Conservation (phyloP, 805 yeast species). For the Candida multigemmis region DNA sequence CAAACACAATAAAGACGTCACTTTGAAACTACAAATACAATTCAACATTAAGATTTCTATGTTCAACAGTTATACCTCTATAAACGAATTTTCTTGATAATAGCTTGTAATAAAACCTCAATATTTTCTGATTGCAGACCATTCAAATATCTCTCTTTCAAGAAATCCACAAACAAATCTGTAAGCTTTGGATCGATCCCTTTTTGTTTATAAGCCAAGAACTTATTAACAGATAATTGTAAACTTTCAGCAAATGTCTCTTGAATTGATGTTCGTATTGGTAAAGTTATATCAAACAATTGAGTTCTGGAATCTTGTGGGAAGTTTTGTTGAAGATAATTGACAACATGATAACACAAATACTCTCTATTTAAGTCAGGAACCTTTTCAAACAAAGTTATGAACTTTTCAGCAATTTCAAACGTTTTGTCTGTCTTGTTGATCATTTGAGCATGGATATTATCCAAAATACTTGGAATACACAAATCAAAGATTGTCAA, state of each 20-base stretch:
- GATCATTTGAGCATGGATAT: constrained; percentile 15
- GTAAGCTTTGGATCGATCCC: constrained; percentile 20
- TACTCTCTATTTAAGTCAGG: constrained; percentile 60
- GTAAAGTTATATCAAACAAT: constrained; percentile 52
- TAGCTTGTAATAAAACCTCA: constrained; percentile 26
- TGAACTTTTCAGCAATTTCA: constrained; percentile 29
- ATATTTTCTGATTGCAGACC: constrained; percentile 11
- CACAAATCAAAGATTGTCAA: constrained; percentile 30
- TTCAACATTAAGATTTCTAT: no score
- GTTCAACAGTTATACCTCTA: no score
- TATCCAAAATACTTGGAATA: no score
- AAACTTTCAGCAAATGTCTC: constrained; percentile 46
- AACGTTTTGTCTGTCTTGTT: constrained; percentile 30
- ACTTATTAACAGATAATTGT: constrained; percentile 65
- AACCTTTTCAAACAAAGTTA: constrained; percentile 61
- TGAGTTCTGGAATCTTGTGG: constrained; percentile 32
- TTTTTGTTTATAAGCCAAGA: constrained; percentile 48
- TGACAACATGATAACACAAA: constrained; percentile 56
- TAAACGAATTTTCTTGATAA: constrained; percentile 31
- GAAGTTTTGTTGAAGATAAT: constrained; percentile 37
- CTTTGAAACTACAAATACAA: no score
- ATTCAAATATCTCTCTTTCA: constrained; percentile 10
- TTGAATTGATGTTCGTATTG: constrained; percentile 46
- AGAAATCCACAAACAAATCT: constrained; percentile 14
- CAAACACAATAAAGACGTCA: no score